Percentiles rank a stretch among this genome's conserved stretches.
Conservation (phyloP, 2,329 filamentous ascomycete species). For the Leptographium procerum region DNA sequence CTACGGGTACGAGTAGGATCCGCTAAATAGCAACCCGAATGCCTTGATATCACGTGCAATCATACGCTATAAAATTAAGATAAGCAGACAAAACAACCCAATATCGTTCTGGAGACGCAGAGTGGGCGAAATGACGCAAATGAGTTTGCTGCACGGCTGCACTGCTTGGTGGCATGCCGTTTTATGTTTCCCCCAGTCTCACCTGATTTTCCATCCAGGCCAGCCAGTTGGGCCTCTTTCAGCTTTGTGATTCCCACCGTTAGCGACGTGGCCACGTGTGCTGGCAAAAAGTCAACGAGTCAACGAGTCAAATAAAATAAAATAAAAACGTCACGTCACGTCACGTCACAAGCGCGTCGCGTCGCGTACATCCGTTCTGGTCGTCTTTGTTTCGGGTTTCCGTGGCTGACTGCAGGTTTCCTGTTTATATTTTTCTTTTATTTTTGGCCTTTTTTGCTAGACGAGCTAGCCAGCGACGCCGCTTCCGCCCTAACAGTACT, state of each 20-base stretch:
- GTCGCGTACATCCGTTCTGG: neutral
- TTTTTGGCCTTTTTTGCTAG: too few relatives aligned
- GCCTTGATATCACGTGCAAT: neutral
- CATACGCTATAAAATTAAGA: neutral
- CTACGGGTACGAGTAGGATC: too few relatives aligned
- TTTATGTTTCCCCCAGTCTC: neutral
- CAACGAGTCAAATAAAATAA: too few relatives aligned
- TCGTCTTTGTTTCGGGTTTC: neutral
- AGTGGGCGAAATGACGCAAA: neutral
- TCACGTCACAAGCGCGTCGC: too few relatives aligned
- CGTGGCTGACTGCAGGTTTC: neutral
- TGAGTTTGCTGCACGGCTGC: neutral
- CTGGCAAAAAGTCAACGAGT: too few relatives aligned
- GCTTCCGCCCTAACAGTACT: neutral
- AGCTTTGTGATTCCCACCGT: neutral
- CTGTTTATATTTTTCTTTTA: too few relatives aligned
- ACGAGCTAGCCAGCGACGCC: neutral
- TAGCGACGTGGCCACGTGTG: neutral
- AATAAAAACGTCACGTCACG: conserved; percentile 3
- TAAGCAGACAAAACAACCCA: too few relatives aligned
- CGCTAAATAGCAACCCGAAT: neutral
- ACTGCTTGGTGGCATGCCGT: neutral
- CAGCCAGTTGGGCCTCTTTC: neutral
- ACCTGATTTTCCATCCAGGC: neutral
- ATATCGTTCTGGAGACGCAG: neutral